A percentile compares a stretch with the other conserved stretches of the same genome.
Conservation (phyloP, 805 yeast genomes). For the Candida patagonica region DNA sequence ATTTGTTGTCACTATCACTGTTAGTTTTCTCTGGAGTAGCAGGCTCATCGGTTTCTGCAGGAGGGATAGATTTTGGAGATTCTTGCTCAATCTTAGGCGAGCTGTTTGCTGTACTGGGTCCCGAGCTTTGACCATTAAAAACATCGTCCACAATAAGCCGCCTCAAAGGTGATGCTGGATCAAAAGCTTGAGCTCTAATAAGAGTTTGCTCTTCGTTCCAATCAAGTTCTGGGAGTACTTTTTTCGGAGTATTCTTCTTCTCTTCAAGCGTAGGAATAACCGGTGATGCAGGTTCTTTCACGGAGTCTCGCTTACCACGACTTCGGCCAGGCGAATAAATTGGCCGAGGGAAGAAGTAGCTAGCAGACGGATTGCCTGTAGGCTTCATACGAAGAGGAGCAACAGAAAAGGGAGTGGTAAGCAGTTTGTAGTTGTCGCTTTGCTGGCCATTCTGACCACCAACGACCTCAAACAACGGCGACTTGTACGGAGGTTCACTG, state of each 20-base stretch:
- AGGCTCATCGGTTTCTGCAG: no score
- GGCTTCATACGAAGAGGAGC: conserved; percentile 37
- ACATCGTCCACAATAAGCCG: conserved; percentile 37
- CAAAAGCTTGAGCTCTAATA: conserved; percentile 59
- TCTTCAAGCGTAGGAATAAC: not conserved
- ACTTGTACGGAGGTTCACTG: conserved; percentile 60
- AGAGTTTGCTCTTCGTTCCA: conserved; percentile 34
- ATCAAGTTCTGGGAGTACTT: not conserved
- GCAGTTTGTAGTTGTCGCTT: conserved; percentile 28
- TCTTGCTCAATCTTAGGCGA: no score
- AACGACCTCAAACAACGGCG: conserved; percentile 68
- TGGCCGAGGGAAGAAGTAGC: not conserved
- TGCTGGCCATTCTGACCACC: not conserved
- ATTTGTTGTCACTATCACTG: no score
- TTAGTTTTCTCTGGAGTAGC: no score
- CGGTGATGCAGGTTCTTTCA: not conserved
- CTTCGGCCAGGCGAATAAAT: not conserved
- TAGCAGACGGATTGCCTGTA: conserved; percentile 51
- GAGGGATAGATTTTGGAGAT: no score
- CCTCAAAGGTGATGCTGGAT: conserved; percentile 48
- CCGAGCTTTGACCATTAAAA: no score
- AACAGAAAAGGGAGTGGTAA: conserved; percentile 39
- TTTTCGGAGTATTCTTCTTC: not conserved
- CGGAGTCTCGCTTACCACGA: not conserved
- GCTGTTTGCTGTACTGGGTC: no score